Evolutionary conservation across 768 basidiomycete species (phyloP), one percentile per base, ranked within the genome.

Genomic region (Boletus vinaceobasis): DNA sequence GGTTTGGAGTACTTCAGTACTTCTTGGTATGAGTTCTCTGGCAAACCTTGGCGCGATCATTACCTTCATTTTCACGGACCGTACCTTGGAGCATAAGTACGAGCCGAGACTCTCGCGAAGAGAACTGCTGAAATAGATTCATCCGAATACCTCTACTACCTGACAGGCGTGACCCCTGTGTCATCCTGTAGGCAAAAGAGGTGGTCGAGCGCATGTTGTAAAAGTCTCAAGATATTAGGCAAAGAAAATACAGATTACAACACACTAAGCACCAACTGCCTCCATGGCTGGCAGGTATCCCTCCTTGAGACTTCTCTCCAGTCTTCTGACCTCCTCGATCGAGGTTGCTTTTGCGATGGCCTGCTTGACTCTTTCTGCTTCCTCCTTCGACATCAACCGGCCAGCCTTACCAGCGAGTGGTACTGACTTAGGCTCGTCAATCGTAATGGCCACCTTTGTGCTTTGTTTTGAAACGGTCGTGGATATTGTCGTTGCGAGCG

Each of bases 341-440:
- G 90, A 93, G 33, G 87, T 90, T n/a, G 93, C 93, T 59, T 85
- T 87, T 58, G 88, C 87, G 61, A 96, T 94, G 17, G 93, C 93
- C 32, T 85, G 83, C 69, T 85, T 88, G 58, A 96, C 90, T 59
- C 84, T 85, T 62, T 91, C 89, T 65, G 87, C 89, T 63, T 96
- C 93, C 69, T 94, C 92, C 67, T 90, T 90, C 27, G 90, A 92
- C 85, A 96, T 88, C 56, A 96, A 72, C 48, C 93, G 82, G 15
- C 93, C 93, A 2, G 90, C 89, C 66, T 87, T 90, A 32, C 80
- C 83, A 50, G 79, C 65, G 26, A 74, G 66, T 19, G 77, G 73
- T 27, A 77, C 77, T 36, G 79, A 73, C 66, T 84, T 84, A n/a
- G 91, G 89, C 70, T 92, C 92, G 68, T 93, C 91, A 29, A 83